These are phyloP conservation scores for Heteromeles arbutifolia DNA, from an alignment of 306 rosid species.

Conservation along the genomic window DNA sequence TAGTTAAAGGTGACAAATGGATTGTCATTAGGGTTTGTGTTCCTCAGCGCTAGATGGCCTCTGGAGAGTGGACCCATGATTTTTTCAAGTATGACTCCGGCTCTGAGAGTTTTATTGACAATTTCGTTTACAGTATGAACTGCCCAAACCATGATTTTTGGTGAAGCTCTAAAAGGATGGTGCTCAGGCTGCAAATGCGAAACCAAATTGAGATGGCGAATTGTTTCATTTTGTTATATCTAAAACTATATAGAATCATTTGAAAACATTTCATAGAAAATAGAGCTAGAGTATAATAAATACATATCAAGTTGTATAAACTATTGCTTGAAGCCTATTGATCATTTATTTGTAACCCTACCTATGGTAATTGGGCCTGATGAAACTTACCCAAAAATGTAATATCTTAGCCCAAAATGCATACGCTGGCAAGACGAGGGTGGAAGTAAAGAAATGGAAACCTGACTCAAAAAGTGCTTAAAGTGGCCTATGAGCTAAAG, in stretches of 20 bases:
- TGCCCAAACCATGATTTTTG: constrained; percentile 15
- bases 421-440: neutral
- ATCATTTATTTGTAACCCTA: neutral
- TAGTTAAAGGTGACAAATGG: constrained; percentile 69
- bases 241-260: too few species aligned
- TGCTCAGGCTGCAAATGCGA: constrained; percentile 32
- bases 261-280: too few species aligned
- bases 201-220: neutral
- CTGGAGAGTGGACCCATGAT: constrained; percentile 53
- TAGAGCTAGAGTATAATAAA: too few species aligned
- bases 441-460: neutral
- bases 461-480: constrained; percentile 41
- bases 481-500: constrained; percentile 31
- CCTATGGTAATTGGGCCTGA: neutral
- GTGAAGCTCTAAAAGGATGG: constrained; percentile 15
- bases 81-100: constrained; percentile 64
- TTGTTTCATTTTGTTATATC: neutral
- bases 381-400: neutral
- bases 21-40: constrained; percentile 48
- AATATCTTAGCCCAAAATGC: neutral
- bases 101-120: constrained; percentile 29
- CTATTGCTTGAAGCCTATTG: too few species aligned
- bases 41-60: constrained; percentile 49
- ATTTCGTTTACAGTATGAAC: constrained; percentile 17
- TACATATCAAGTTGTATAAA: too few species aligned